Base-by-base conservation (phyloP, 768 basidiomycete species). In the Tubosaeta brunneosetosa region DNA sequence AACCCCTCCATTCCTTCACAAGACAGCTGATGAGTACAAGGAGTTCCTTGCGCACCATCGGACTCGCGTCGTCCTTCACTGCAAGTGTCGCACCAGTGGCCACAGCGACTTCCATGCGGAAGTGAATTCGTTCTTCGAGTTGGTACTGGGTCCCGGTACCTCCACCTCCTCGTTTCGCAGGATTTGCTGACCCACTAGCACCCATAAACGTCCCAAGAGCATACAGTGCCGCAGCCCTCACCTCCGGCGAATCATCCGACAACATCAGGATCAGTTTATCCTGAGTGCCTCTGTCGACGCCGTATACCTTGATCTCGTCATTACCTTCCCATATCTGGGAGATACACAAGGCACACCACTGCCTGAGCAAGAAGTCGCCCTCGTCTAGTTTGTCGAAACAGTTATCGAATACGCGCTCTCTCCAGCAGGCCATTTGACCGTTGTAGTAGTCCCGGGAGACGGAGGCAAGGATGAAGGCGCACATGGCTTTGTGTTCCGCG, bases 401-500 rank as follows among this genome's bases (percentile, higher is more conserved):
- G 51, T 85, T 81, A 55, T 94, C 88, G 57, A 98, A 92, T 1
- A 97, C 91, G 14, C 78, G 74, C 61, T 86, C 88, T 55, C 78
- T 74, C 72, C 86, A 82, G 67, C 92, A 94, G 2, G 91, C 91
- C 47, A 80, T 78, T 71, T 98, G 94, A 6, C 94, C 94, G 3
- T 79, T 78, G n/a, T 81, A 79, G 66, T 86, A 91, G 62, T 92
- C 93, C n/a, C 95, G 84, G 37, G 88, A 85, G 46, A 97, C 84
- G 13, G 93, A 84, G 22, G 88, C 81, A 26, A 98, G 83, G 60
- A 97, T 94, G 73, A 98, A 98, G 1, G 93, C 90, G 66, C 94
- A 98, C 95, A 98, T 98, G 1, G 97, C 94, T 58, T 91, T 90
- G 69, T 97, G 94, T 66, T 98, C 97, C 5, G 89, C 88, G 47